phyloP scores from a whole-genome alignment of 805 yeast species.

The Lachancea thermotolerans region DNA sequence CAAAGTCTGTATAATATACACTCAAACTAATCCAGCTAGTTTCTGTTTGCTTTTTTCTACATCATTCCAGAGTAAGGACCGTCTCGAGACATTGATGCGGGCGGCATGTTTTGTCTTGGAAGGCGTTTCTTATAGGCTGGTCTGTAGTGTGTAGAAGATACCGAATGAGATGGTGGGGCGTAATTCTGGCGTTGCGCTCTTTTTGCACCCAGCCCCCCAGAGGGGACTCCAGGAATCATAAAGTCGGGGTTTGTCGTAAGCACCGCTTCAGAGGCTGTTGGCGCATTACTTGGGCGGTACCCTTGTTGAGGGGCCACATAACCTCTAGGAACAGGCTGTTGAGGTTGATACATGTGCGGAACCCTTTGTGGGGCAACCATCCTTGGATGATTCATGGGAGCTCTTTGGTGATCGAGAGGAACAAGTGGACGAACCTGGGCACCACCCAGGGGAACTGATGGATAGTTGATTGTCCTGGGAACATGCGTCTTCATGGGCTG shows the following conservation, averaged over 20 bases:
- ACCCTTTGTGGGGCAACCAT: too few species aligned
- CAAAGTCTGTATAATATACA: background rate
- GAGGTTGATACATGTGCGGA: too few species aligned
- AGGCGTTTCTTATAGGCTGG: slow-evolving; percentile 37
- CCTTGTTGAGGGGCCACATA: too few species aligned
- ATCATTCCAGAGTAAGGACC: slow-evolving; percentile 36
- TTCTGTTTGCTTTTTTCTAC: background rate
- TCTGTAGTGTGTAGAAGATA: slow-evolving; percentile 24
- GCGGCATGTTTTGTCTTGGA: slow-evolving; percentile 24
- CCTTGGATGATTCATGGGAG: too few species aligned
- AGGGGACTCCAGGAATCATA: slow-evolving; percentile 16
- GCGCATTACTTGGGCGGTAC: too few species aligned
- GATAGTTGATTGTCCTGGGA: background rate
- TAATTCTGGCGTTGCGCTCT: slow-evolving; percentile 9
- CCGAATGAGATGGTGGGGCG: slow-evolving; percentile 2
- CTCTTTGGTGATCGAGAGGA: too few species aligned
- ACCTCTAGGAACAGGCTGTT: too few species aligned
- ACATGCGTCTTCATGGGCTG: slow-evolving; percentile 11
- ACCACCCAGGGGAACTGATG: slow-evolving; percentile 1
- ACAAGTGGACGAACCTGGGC: too few species aligned
- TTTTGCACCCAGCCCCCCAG: slow-evolving; percentile 2
- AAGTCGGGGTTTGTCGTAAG: slow-evolving; percentile 40
- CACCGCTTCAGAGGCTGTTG: too few species aligned
- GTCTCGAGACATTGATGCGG: slow-evolving; percentile 25
- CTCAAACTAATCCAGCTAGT: slow-evolving; percentile 6